Conservation (phyloP, 306 rosid genomes). For the Lathyrus aphaca region DNA sequence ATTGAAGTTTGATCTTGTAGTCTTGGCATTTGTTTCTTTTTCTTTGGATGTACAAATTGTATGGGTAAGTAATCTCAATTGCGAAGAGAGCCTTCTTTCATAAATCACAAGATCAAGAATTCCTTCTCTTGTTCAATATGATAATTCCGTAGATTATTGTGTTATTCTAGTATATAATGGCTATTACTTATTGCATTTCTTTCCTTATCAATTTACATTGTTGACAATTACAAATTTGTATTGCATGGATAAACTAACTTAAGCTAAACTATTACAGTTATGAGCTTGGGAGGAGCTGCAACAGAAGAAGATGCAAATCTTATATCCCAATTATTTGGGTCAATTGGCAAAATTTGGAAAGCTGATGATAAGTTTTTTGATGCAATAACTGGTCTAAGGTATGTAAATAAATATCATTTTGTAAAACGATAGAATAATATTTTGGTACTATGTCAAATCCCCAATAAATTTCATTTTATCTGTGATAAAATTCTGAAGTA, state of each 20-base stretch:
- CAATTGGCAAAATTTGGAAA: slow-evolving; percentile 88
- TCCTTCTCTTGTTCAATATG: slow-evolving; percentile 28
- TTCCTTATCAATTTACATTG: slow-evolving; percentile 27
- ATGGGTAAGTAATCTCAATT: slow-evolving; percentile 28
- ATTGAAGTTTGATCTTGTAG: slow-evolving; percentile 27
- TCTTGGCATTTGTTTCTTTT: not conserved
- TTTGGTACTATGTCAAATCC: slow-evolving; percentile 15
- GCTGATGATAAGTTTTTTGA: slow-evolving; percentile 89
- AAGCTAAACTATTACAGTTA: slow-evolving; percentile 55
- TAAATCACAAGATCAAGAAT: slow-evolving; percentile 22
- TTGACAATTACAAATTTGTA: slow-evolving; percentile 27
- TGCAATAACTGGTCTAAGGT: slow-evolving; percentile 94
- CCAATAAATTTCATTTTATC: slow-evolving; percentile 17
- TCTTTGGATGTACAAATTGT: slow-evolving; percentile 21
- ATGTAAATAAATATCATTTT: slow-evolving; percentile 37
- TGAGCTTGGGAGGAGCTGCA: slow-evolving; percentile 86
- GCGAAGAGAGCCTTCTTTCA: slow-evolving; percentile 25
- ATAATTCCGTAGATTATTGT: slow-evolving; percentile 15
- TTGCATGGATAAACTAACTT: slow-evolving; percentile 25
- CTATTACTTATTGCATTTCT: slow-evolving; percentile 26
- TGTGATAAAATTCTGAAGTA: slow-evolving; percentile 18
- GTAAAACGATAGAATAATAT: slow-evolving; percentile 5
- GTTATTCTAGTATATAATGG: slow-evolving; percentile 22
- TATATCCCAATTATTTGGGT: slow-evolving; percentile 74
- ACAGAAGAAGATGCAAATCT: slow-evolving; percentile 78